phyloP scores from a whole-genome alignment of 192 early-diverging fungal genomes.

The Anaeromyces robustus region DNA sequence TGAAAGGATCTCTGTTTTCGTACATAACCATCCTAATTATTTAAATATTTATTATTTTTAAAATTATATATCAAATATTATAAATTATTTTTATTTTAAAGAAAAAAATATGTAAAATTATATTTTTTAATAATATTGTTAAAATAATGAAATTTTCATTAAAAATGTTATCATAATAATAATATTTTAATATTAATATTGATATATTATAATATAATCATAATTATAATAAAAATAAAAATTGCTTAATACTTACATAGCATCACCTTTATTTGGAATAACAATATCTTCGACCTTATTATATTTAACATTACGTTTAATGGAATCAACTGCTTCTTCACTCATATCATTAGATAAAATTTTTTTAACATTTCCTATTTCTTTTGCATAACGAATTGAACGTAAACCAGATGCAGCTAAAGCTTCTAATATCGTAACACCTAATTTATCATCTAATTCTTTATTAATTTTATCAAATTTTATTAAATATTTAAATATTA shows the following conservation, averaged over 20 bases:
- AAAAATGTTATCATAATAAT: too few species aligned
- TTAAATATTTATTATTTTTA: too few species aligned
- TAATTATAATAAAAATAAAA: too few species aligned
- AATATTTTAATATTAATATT: too few species aligned
- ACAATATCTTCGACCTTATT: conserved; percentile 69
- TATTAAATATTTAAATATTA: too few species aligned
- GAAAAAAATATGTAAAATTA: too few species aligned
- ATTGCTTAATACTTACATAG: conserved; percentile 33
- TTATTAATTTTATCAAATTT: conserved; percentile 3
- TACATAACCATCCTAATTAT: conserved; percentile 48
- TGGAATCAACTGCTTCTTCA: conserved; percentile 74
- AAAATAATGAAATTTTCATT: too few species aligned
- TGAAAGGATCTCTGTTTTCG: conserved; percentile 26
- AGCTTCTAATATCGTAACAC: conserved; percentile 61
- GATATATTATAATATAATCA: too few species aligned
- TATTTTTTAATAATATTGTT: too few species aligned
- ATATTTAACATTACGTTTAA: conserved; percentile 65
- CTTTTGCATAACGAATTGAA: conserved; percentile 92
- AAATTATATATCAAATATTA: too few species aligned
- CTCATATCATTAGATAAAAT: conserved; percentile 89
- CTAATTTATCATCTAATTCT: conserved; percentile 23
- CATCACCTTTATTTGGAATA: conserved; percentile 69
- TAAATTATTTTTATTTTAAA: too few species aligned
- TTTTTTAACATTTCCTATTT: conserved; percentile 50
- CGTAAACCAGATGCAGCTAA: conserved; percentile 87